These are phyloP conservation scores for Immersiella caudata DNA, from an alignment of 495 filamentous ascomycete species.

Conservation along the genomic window DNA sequence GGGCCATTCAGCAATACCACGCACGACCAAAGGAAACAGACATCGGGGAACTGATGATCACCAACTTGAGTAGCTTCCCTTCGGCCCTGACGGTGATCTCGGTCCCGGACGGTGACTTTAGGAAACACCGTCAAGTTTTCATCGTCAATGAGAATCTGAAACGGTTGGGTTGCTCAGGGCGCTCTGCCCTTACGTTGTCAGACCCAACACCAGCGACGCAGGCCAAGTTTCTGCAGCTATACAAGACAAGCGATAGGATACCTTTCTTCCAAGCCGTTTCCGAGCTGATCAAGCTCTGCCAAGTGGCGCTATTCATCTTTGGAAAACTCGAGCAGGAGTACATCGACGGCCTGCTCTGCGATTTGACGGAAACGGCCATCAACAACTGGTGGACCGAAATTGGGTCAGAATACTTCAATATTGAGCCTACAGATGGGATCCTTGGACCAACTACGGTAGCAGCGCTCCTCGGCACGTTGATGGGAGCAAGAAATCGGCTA, in stretches of 20 bases:
- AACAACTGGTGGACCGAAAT: slow-evolving; percentile 97
- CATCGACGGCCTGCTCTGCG: slow-evolving; percentile 89
- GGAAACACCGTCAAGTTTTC: slow-evolving; percentile 78
- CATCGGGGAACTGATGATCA: slow-evolving; percentile 86
- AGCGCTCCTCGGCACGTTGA: slow-evolving; percentile 80
- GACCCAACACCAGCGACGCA: slow-evolving; percentile 76
- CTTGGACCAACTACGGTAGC: slow-evolving; percentile 91
- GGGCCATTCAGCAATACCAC: slow-evolving; percentile 79
- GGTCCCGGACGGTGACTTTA: slow-evolving; percentile 84
- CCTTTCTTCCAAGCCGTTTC: slow-evolving; percentile 74
- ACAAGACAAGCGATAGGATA: slow-evolving; percentile 81
- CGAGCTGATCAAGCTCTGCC: slow-evolving; percentile 90
- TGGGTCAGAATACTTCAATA: slow-evolving; percentile 84
- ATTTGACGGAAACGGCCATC: slow-evolving; percentile 87
- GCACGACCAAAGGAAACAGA: slow-evolving; percentile 81
- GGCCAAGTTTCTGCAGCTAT: slow-evolving; percentile 91
- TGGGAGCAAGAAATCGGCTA: slow-evolving; percentile 87
- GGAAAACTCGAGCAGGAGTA: slow-evolving; percentile 86
- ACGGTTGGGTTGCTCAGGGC: slow-evolving; percentile 85
- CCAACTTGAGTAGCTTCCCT: slow-evolving; percentile 87
- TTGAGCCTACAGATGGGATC: slow-evolving; percentile 89
- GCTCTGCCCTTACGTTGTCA: slow-evolving; percentile 78
- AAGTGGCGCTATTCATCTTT: slow-evolving; percentile 85
- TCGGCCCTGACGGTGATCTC: slow-evolving; percentile 85
- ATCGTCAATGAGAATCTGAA: slow-evolving; percentile 96